A percentile compares a stretch with the other conserved stretches of the same genome.
Evolutionary conservation across 2,329 filamentous ascomycete genomes (phyloP).

Genomic region (Pseudocercospora pini-densiflorae): DNA sequence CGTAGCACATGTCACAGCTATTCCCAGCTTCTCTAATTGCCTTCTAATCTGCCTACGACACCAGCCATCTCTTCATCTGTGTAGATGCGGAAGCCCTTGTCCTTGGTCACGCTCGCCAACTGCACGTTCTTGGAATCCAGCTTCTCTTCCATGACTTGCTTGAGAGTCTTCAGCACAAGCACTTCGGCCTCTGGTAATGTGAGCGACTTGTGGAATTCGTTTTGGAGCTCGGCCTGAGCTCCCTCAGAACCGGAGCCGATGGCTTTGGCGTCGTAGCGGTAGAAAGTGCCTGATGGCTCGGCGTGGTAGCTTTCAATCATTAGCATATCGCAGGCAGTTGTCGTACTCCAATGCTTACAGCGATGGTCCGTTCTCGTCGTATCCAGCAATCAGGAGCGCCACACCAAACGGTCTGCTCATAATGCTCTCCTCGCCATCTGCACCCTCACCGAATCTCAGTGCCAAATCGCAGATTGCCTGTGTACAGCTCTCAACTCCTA

Average conservation of each 20-base stretch:
- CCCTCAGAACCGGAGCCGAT: conserved; percentile 98
- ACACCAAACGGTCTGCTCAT: conserved; percentile 98
- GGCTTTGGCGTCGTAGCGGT: conserved; percentile 98
- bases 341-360: conserved; percentile 59
- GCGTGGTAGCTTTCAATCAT: conserved; percentile 76
- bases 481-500: conserved; percentile 96
- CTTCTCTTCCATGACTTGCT: conserved; percentile 99
- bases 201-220: conserved; percentile 98
- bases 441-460: conserved; percentile 93
- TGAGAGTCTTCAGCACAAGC: conserved; percentile 93
- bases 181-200: conserved; percentile 93
- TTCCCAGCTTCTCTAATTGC: conserved; percentile 44
- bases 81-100: conserved; percentile 98
- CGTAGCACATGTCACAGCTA: conserved; percentile 15
- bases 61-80: conserved; percentile 95
- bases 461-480: conserved; percentile 98
- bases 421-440: conserved; percentile 76
- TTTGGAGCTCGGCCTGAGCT: conserved; percentile 96
- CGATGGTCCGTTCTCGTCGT: conserved; percentile 95
- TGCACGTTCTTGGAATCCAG: conserved; percentile 98
- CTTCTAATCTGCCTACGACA: conserved; percentile 78
- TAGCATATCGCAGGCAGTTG: conserved; percentile 6
- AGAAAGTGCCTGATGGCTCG: conserved; percentile 97
- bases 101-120: conserved; percentile 95
- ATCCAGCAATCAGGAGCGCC: conserved; percentile 92